Evolutionary conservation across 805 yeast genomes (phyloP).

Genomic region (Wickerhamomyces silvicola): DNA sequence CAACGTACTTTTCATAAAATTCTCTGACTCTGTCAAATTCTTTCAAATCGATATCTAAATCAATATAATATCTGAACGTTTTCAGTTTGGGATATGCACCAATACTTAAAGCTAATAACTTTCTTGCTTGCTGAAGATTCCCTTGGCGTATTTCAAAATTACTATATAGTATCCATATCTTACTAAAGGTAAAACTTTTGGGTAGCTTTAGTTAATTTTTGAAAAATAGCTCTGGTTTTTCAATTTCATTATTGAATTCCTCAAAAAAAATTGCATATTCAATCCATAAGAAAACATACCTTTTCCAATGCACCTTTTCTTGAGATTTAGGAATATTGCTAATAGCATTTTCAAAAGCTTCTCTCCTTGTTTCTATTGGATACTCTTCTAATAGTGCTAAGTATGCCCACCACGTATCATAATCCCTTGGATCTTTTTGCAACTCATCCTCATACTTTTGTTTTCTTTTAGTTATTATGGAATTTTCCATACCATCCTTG

Average conservation of each 20-base stretch:
- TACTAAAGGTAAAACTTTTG: constrained; percentile 59
- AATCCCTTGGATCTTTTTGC: constrained; percentile 43
- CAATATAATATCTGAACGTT: constrained; percentile 58
- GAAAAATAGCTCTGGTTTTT: constrained; percentile 46
- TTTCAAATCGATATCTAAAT: constrained; percentile 57
- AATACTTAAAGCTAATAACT: constrained; percentile 62
- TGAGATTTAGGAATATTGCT: constrained; percentile 28
- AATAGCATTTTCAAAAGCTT: constrained; percentile 41
- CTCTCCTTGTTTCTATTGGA: constrained; percentile 24
- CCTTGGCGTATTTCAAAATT: constrained; percentile 68
- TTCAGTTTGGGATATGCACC: constrained; percentile 60
- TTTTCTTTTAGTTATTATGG: constrained; percentile 48
- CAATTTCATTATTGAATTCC: constrained; percentile 45
- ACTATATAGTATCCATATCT: constrained; percentile 66
- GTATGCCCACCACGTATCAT: constrained; percentile 81
- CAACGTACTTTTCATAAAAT: constrained; percentile 63
- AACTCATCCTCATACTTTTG: constrained; percentile 46
- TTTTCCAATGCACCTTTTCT: constrained; percentile 49
- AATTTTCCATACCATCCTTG: constrained; percentile 43
- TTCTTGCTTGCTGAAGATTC: constrained; percentile 49
- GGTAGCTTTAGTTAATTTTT: constrained; percentile 47
- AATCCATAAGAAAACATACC: constrained; percentile 69
- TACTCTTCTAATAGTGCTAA: constrained; percentile 43
- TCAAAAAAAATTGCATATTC: constrained; percentile 54
- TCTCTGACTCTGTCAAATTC: constrained; percentile 78